These are phyloP conservation scores for Epichloe aotearoae DNA, from an alignment of 2,329 filamentous ascomycete genomes.

Conservation along the genomic window DNA sequence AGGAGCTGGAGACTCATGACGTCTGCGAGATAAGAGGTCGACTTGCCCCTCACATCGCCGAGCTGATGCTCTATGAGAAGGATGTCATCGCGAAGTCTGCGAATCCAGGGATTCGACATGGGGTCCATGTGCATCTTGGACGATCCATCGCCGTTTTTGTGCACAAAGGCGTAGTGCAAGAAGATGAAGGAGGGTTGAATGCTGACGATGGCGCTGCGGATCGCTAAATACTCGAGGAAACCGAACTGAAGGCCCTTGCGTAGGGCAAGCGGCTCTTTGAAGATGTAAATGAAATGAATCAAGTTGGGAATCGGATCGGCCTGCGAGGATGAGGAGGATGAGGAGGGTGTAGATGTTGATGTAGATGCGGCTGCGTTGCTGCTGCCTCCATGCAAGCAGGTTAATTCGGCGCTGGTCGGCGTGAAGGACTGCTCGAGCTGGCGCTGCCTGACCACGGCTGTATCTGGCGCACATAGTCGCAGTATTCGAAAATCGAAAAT, in stretches of 20 bases:
- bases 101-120: conserved; percentile 7
- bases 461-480: conserved; percentile 5
- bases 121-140: background rate
- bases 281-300: conserved; percentile 8
- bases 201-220: conserved; percentile 9
- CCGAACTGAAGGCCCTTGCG: conserved; percentile 5
- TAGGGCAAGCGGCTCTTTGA: conserved; percentile 3
- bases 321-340: conserved; percentile 2
- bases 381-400: conserved; percentile 5
- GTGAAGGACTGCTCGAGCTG: conserved; percentile 7
- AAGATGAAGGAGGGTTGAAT: conserved; percentile 2
- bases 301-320: conserved; percentile 7
- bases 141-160: background rate
- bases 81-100: conserved; percentile 3
- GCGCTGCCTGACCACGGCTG: conserved; percentile 4
- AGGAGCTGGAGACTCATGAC: conserved; percentile 6
- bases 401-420: conserved; percentile 6
- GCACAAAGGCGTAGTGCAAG: conserved; percentile 5
- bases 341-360: background rate
- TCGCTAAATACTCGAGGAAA: conserved; percentile 7
- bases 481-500: background rate
- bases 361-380: too few species aligned
- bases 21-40: conserved; percentile 5
- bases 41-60: background rate
- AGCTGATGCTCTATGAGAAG: conserved; percentile 4